Base-by-base conservation (phyloP, 2,329 filamentous ascomycete species). In the Exophiala alcalophila region DNA sequence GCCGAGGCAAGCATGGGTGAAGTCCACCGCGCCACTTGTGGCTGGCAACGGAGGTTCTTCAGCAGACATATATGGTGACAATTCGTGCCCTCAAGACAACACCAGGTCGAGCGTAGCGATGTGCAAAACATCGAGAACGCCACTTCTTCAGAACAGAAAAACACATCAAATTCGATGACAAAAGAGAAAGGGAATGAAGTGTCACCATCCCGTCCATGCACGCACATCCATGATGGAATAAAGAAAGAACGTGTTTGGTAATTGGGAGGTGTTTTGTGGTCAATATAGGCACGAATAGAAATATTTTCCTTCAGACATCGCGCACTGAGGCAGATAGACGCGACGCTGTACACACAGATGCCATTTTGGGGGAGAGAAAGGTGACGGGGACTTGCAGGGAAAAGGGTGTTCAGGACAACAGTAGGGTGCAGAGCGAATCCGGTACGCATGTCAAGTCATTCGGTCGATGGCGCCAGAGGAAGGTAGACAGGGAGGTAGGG, bases 341-440 rank as follows among this genome's bases (percentile, higher is more conserved):
- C 72, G 74, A 71, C 70, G 78, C 78, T 82, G 80, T 83, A 83
- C 80, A 83, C 80, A 83, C 78, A 76, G 74, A 82, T 82, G 80
- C 79, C 76, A 66, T 49, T 14, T 50, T 15, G 18, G 8, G 19
- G 35, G 23, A 19, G 27, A 10, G 30, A 41, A 38, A 19, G 9
- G 19, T 23, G 26, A 33, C 26, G 25, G 16, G 20, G 12, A 18
- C 4, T 26, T 30, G 23, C 44, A 42, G 16, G 12, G 21, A 16
- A 25, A 5, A 3, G 25, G 7, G n/a, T 14, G 10, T 19, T 20
- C 14, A 33, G 16, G 30, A 20, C 27, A 23, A 10, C 8, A 12
- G 20, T 44, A 19, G 23, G 14, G 15, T n/a, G n/a, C n/a, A n/a
- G n/a, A n/a, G n/a, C n/a, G n/a, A n/a, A n/a, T n/a, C n/a, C n/a